Evolutionary conservation across 495 filamentous ascomycete species (phyloP), one percentile per base, ranked within the genome.

Genomic region (Apiosordaria backusii): DNA sequence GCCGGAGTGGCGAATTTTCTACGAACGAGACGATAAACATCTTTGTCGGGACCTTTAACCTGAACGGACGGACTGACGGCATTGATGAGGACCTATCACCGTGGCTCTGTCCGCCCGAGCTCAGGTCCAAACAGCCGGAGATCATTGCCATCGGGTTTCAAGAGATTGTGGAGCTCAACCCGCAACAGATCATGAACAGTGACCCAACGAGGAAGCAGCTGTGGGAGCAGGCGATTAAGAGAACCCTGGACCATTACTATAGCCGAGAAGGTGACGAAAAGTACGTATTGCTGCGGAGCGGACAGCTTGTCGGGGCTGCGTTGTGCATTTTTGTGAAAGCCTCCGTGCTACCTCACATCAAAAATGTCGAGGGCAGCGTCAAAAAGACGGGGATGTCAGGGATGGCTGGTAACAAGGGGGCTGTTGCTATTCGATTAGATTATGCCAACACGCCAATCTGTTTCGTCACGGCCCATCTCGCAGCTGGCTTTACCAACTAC

Each of bases 331-430:
- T 91, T 71, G 92, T 97, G 5, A 93, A 89, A 73, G 83, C 89
- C 3, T 90, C 88, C 69, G 83, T 84, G 3, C 83, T 99, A 60
- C 82, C 82, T 22, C 83, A 89, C 53, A 92, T 99, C 70, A 97
- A 97, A 74, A 97, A 97, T 71, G 95, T 99, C 2, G 95, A 99
- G 75, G 96, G 95, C 13, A 90, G 88, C 67, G 86, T 97, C 45
- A 98, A 97, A 78, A 99, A 98, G 86, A 99, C 95, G 1, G 95
- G 95, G 15, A 88, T 99, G 81, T 97, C 93, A 35, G 95, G 95
- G 3, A 95, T 98, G 80, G 96, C 94, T 19, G 95, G 95, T 15
- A 99, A 99, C 75, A 99, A 99, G 79, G 95, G 95, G 13, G 95
- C 96, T 4, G 96, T 97, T 35, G 96, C 96, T 9, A 97, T 99